Base-by-base conservation (phyloP, 2,329 filamentous ascomycete genomes). In the Phyllosticta citriasiana region DNA sequence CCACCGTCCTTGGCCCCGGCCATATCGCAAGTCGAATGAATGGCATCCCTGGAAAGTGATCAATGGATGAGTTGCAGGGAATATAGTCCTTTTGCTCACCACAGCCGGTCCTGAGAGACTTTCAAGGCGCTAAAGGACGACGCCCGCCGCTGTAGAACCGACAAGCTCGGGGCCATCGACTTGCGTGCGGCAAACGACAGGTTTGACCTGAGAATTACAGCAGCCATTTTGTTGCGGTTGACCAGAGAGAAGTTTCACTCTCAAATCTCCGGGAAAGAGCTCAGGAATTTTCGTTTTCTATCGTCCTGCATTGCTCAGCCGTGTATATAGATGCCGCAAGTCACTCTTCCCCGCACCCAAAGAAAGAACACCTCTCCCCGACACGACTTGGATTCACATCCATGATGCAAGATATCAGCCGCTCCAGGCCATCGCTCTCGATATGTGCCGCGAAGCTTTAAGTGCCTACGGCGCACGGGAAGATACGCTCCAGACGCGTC, bases 1-100 rank as follows among this genome's bases (percentile, higher is more conserved):
- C 63, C 62, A 19, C 61, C 64, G n/a, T 55, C 54, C n/a, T 7
- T 35, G 12, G 54, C 54, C 4, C 54, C 54, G 54, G 54, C 10
- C 27, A 55, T 55, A 4, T 27, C 26, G 26, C 54, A 30, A 12
- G 54, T 55, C 25, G 54, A 55, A 12, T 55, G 54, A n/a, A 55
- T 25, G n/a, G 12, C 9, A n/a, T 55, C 27, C 54, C 54, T 55
- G 54, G 14, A 47, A 47, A 47, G n/a, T 16, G 40, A n/a, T 47
- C 12, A 47, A 47, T n/a, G 14, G 6, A 14, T 3, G 40, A 47
- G 14, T 2, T 4, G 16, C 40, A 47, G 40, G 40, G 40, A 47
- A 4, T 4, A n/a, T 5, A 2, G 16, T 47, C 3, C 40, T 47
- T 47, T 47, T 19, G 4, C 40, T 47, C 16, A 47, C 52, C 52